phyloP scores from a whole-genome alignment of 2,329 filamentous ascomycete genomes.

The Xylaria sp. region DNA sequence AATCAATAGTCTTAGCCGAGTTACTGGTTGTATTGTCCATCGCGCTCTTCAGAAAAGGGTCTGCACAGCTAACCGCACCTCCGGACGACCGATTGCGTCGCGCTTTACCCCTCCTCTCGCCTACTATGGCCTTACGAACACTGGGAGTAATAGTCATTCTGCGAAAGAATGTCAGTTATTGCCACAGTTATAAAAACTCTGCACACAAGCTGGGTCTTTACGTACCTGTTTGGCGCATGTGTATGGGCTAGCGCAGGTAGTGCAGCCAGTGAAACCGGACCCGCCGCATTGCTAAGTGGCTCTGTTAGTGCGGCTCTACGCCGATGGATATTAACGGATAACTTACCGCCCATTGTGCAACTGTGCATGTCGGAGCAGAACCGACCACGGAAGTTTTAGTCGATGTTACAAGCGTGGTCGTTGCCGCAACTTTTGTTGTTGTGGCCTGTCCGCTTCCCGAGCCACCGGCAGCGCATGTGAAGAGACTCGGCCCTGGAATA shows the following conservation, averaged over 20 bases:
- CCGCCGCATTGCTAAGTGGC: slow-evolving; percentile 39
- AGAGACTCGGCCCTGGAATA: slow-evolving; percentile 47
- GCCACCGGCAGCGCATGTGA: slow-evolving; percentile 37
- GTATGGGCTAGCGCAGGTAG: slow-evolving; percentile 34
- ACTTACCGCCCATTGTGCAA: slow-evolving; percentile 35
- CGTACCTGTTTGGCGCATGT: slow-evolving; percentile 41
- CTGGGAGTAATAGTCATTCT: slow-evolving; percentile 34
- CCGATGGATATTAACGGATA: background rate
- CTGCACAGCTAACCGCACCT: background rate
- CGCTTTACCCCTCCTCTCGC: background rate
- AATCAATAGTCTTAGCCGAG: no score
- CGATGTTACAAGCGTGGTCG: slow-evolving; percentile 38
- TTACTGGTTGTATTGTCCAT: background rate
- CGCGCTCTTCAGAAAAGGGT: background rate
- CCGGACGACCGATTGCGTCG: background rate
- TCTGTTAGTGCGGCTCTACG: background rate
- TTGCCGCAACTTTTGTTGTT: slow-evolving; percentile 21
- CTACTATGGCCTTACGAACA: slow-evolving; percentile 12
- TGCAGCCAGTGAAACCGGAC: slow-evolving; percentile 38
- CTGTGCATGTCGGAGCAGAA: slow-evolving; percentile 33
- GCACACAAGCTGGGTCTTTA: background rate
- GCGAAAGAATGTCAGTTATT: background rate
- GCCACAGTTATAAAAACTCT: background rate
- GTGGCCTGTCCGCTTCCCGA: slow-evolving; percentile 23
- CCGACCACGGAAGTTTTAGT: slow-evolving; percentile 33